Conservation (phyloP, 306 rosid genomes). For the Lathyrus aphaca region DNA sequence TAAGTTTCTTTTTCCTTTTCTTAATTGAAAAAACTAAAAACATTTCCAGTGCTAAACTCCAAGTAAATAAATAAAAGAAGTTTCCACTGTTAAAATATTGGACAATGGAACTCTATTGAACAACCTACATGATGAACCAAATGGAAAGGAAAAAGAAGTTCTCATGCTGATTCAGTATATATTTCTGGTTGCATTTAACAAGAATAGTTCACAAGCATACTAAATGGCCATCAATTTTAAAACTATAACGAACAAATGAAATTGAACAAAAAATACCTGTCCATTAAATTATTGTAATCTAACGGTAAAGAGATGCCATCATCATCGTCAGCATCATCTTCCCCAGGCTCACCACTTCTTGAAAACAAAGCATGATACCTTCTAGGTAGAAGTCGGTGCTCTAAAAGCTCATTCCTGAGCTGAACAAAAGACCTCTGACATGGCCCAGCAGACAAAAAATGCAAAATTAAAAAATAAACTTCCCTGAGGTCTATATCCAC, state of each 20-base stretch:
- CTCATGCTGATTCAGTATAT: constrained; percentile 9
- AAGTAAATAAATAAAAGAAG: constrained; percentile 9
- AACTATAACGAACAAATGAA: background rate
- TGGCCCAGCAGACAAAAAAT: constrained; percentile 81
- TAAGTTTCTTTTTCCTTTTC: constrained; percentile 13
- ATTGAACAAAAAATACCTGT: constrained; percentile 59
- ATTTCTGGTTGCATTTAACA: constrained; percentile 13
- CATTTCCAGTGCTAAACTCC: constrained; percentile 17
- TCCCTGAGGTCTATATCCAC: constrained; percentile 72
- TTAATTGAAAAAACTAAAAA: background rate
- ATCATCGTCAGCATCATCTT: constrained; percentile 52
- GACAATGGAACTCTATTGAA: constrained; percentile 19
- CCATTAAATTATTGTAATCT: constrained; percentile 58
- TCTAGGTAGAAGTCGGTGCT: constrained; percentile 85
- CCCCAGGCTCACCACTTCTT: constrained; percentile 51
- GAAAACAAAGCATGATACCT: constrained; percentile 94
- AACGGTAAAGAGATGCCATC: constrained; percentile 74
- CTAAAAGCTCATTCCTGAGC: constrained; percentile 70
- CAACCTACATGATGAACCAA: constrained; percentile 14
- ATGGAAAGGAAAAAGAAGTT: constrained; percentile 29
- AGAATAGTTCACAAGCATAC: constrained; percentile 13
- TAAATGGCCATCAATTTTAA: background rate
- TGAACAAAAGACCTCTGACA: constrained; percentile 67
- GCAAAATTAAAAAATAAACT: constrained; percentile 80
- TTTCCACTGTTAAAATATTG: background rate